These are phyloP conservation scores for Boechera stricta DNA, from an alignment of 345 rosid species.

Conservation along the genomic window DNA sequence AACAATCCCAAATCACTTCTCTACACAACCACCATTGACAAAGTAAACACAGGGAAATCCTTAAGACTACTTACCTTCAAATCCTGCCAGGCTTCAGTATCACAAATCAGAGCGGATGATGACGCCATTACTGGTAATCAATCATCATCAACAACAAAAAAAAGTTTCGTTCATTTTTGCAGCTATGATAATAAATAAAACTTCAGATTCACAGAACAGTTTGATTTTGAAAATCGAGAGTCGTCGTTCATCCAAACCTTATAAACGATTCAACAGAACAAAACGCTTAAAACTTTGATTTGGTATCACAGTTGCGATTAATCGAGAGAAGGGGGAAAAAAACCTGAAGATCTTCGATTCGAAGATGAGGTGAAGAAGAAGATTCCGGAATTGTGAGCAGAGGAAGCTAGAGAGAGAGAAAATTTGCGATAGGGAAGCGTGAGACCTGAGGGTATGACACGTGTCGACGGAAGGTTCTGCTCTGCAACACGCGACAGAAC, in stretches of 20 bases:
- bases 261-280: slow-evolving; percentile 5
- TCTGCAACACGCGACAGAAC: no score
- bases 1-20: slow-evolving; percentile 15
- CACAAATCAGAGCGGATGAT: slow-evolving; percentile 66
- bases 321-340: no score
- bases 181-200: background rate
- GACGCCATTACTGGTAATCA: slow-evolving; percentile 58
- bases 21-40: background rate
- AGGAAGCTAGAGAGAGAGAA: no score
- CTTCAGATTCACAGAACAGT: background rate
- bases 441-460: no score
- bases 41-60: background rate
- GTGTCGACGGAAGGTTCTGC: no score
- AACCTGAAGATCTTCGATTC: no score
- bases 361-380: no score
- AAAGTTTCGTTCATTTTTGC: background rate
- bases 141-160: background rate
- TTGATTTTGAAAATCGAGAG: background rate
- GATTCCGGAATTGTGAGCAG: no score
- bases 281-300: background rate
- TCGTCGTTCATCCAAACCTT: background rate
- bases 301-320: no score
- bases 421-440: no score
- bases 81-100: slow-evolving; percentile 80
- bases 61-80: slow-evolving; percentile 62